Conservation (phyloP, 495 filamentous ascomycete genomes). For the Penicillium cataractarum region DNA sequence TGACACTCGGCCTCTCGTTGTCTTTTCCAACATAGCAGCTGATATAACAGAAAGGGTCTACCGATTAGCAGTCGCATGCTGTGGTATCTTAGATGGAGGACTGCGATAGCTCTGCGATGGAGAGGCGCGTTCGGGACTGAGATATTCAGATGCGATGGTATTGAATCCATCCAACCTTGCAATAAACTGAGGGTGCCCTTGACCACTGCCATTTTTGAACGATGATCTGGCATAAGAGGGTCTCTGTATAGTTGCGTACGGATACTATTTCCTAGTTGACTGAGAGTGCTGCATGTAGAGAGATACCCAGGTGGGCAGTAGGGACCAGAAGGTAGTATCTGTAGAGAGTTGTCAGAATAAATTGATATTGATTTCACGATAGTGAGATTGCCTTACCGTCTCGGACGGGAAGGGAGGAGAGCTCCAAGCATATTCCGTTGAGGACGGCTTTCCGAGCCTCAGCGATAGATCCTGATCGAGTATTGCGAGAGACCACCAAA, state of each 20-base stretch:
- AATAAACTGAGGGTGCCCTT: background rate
- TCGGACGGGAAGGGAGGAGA: background rate
- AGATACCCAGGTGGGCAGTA: background rate
- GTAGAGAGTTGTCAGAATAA: background rate
- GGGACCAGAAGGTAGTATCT: background rate
- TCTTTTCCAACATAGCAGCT: background rate
- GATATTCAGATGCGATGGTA: background rate
- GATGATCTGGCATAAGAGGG: background rate
- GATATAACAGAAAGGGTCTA: background rate
- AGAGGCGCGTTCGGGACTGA: background rate
- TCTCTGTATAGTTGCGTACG: background rate
- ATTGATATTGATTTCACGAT: background rate
- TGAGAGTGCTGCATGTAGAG: background rate
- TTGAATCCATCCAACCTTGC: background rate
- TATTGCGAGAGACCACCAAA: background rate
- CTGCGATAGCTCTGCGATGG: background rate
- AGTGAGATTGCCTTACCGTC: background rate
- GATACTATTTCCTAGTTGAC: background rate
- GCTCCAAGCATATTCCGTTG: background rate
- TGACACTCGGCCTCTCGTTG: background rate
- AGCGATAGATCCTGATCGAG: background rate
- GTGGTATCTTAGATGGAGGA: background rate
- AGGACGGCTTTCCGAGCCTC: background rate
- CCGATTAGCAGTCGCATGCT: background rate
- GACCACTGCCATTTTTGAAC: background rate